These are phyloP conservation scores for Stenogyne calaminthoides DNA, from an alignment of 305 asterid species.

Conservation along the genomic window DNA sequence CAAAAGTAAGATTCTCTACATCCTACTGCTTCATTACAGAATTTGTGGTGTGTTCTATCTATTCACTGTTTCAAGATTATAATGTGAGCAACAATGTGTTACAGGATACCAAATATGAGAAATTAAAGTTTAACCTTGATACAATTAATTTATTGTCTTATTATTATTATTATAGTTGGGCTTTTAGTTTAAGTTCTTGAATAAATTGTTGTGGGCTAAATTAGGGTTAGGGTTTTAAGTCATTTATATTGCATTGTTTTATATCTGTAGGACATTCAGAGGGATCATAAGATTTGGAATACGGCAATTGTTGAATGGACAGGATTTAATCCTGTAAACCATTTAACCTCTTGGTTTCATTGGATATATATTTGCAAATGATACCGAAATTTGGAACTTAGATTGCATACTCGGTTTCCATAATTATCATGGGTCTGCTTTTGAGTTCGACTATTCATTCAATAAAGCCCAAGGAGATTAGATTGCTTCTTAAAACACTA, in stretches of 20 bases:
- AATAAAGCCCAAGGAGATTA: neutral
- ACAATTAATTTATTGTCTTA: too few species aligned
- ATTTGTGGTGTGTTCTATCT: slow-evolving; percentile 13
- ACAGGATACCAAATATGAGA: slow-evolving; percentile 5
- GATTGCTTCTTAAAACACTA: neutral
- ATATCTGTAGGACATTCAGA: too few species aligned
- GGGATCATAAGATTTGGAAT: too few species aligned
- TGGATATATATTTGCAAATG: slow-evolving; percentile 7
- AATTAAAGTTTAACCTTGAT: slow-evolving; percentile 9
- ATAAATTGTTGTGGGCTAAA: too few species aligned
- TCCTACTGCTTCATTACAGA: neutral
- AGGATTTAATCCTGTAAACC: too few species aligned
- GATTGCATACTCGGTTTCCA: slow-evolving; percentile 4
- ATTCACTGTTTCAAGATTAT: slow-evolving; percentile 7
- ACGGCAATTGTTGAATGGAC: too few species aligned
- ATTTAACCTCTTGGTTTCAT: neutral
- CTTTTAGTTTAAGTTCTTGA: too few species aligned
- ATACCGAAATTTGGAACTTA: slow-evolving; percentile 6
- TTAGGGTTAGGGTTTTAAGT: too few species aligned
- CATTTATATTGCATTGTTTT: too few species aligned
- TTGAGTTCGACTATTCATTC: neutral
- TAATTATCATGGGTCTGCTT: neutral
- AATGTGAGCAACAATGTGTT: slow-evolving; percentile 8
- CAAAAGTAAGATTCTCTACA: slow-evolving; percentile 58
- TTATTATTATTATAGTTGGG: too few species aligned